Base-by-base conservation (phyloP, 257 asterid genomes). In the Salvia miltiorrhiza region DNA sequence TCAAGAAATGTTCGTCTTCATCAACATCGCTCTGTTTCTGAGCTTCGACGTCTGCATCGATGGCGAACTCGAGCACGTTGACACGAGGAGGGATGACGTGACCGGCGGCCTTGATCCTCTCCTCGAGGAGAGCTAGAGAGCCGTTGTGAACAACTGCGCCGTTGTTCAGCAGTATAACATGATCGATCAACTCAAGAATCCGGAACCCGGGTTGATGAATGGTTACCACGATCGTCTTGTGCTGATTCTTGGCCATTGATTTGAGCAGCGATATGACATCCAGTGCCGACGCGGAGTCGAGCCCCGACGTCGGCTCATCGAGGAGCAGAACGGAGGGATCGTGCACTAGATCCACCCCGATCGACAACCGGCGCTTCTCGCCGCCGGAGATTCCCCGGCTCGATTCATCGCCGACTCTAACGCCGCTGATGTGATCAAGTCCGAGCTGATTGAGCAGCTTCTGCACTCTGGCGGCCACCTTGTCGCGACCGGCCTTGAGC, bases 251-350 rank as follows among this genome's bases (percentile, higher is more conserved):
- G 2, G 96, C 87, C 88, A 92, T 80, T 30, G 89, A 75, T 68
- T 82, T 83, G 9, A 92, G 90, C 16, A 86, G 33, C 43, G 47
- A 9, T 79, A 83, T 74, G 5, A 87, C 83, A 28, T 87, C 87
- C 11, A 87, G 79, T 0, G 98, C 92, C 19, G 96, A 79, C n/a
- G 85, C 89, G 0, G 95, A 87, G 71, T 92, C 98, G 2, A 92
- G 95, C 54, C 96, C 97, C 1, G 92, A 92, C 6, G 96, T 89
- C 3, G 96, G 96, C 59, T 92, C 97, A 43, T 92, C 96, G 1
- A 92, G 86, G 11, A 92, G 77, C 33, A 92, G 69, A 47, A 92
- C 92, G 14, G 81, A 70, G 0, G 96, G 97, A 59, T 92, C 85
- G 69, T 92, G 95, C 16, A 87, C 95, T 43, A 92, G 50, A 56